Percentiles rank a stretch among this genome's conserved stretches.
Evolutionary conservation across 257 asterid genomes (phyloP).

Genomic region (Ballota nigra): DNA sequence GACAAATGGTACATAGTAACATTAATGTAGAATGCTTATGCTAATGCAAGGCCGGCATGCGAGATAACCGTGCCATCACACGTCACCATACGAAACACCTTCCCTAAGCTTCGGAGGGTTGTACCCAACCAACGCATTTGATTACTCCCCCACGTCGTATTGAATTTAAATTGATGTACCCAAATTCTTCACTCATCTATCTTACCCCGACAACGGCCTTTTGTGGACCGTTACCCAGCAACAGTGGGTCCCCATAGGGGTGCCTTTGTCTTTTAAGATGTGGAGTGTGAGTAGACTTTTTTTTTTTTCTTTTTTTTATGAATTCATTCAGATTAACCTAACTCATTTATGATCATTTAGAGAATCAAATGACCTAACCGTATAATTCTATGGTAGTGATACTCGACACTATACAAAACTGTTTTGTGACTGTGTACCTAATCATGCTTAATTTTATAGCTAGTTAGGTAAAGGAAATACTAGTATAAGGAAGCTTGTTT

Average conservation of each 20-base stretch:
- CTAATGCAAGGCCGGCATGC: conserved; percentile 21
- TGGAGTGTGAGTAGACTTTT: not conserved
- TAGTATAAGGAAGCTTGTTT: not conserved
- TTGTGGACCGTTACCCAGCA: not conserved
- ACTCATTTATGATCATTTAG: not conserved
- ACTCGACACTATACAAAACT: not conserved
- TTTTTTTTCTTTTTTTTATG: not conserved
- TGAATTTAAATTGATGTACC: not conserved
- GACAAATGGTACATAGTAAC: not conserved
- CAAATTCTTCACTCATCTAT: conserved; percentile 3
- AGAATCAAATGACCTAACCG: not conserved
- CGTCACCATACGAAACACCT: not conserved
- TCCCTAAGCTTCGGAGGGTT: conserved; percentile 14
- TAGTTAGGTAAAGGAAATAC: not conserved
- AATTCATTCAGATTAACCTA: not conserved
- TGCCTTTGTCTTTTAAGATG: not conserved
- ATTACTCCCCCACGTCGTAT: not conserved
- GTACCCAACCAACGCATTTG: conserved; percentile 20
- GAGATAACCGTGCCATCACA: conserved; percentile 28
- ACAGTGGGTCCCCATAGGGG: not conserved
- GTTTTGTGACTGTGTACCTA: not conserved
- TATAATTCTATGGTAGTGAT: not conserved
- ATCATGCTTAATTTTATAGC: not conserved
- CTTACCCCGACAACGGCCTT: not conserved
- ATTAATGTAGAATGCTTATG: conserved; percentile 17